Evolutionary conservation across 305 asterid species (phyloP), one percentile per base, ranked within the genome.

Genomic region (Fraxinus paxiana): DNA sequence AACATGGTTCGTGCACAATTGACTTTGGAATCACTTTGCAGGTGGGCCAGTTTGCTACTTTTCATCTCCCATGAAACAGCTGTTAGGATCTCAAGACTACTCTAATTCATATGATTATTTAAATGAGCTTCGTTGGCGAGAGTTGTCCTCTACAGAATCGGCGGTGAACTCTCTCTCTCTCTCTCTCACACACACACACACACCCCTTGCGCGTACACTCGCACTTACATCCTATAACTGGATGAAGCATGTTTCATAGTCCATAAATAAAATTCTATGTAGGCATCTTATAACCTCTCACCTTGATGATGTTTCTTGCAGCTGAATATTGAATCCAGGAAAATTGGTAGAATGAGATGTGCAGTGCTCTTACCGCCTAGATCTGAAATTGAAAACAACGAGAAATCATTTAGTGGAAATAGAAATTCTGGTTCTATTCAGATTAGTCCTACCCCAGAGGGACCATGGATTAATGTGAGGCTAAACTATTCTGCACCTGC

Each of bases 401-500:
- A 86, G 43, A 84, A 87, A 82, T 79, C 88, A 79, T 77, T 77
- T 37, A 83, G 76, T 75, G 85, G 87, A 73, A 84, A 82, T 70
- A 82, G 77, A 84, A 90, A 87, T 70, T 86, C 93, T 61, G 92
- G 98, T 85, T 88, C 87, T 51, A 85, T 94, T 84, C 95, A 92
- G 90, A 94, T 96, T 85, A 94, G 99, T 87, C 94, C 99, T 28
- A 86, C 92, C 65, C 87, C 75, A 74, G 93, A 92, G 79, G 99
- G 99, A 65, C 98, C 99, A 69, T 96, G 99, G 99, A 92, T 98
- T 83, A 82, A 86, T 73, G 87, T 96, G 86, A 90, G 93, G 87
- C 87, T 96, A 83, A 94, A 96, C 81, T 96, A 96, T 85, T 97
- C 94, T 67, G 97, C 98, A 70, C 97, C 97, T 87, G 94, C 93